Evolutionary conservation across 164 flowering plant genomes (phyloP).

Genomic region (Sedum album): DNA sequence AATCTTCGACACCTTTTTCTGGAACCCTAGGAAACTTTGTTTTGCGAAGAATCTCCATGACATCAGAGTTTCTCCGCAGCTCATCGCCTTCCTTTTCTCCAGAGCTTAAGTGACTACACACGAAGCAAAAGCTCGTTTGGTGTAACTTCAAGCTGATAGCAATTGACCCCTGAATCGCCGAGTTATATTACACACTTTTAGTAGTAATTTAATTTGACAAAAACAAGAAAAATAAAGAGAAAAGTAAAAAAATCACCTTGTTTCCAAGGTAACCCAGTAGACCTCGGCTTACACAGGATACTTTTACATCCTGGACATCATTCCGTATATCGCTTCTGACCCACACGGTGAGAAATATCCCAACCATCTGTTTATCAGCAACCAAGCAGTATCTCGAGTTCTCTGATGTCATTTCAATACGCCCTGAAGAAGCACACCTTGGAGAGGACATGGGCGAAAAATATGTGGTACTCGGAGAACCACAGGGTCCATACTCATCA

Average conservation of each 20-base stretch:
- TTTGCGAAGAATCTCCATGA: constrained; percentile 91
- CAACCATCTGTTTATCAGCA: constrained; percentile 74
- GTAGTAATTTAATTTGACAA: neutral
- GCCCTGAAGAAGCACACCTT: constrained; percentile 33
- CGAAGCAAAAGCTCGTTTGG: constrained; percentile 93
- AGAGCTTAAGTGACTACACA: constrained; percentile 94
- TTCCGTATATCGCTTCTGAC: constrained; percentile 50
- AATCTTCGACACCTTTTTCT: constrained; percentile 58
- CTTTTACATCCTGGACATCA: constrained; percentile 44
- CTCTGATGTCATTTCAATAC: constrained; percentile 28
- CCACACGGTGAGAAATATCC: constrained; percentile 62
- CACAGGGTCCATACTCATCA: constrained; percentile 44
- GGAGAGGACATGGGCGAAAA: constrained; percentile 8
- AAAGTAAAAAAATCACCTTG: constrained; percentile 34
- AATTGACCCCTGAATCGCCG: constrained; percentile 82
- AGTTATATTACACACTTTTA: constrained; percentile 12
- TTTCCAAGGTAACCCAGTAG: constrained; percentile 81
- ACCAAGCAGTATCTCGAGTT: constrained; percentile 55
- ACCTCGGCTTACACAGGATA: constrained; percentile 78
- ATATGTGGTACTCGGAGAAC: constrained; percentile 25
- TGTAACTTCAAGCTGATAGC: constrained; percentile 97
- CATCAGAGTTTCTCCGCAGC: constrained; percentile 90
- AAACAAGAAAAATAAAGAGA: neutral
- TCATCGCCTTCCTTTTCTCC: constrained; percentile 99
- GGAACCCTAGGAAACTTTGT: constrained; percentile 92